Conservation (phyloP, 2,329 filamentous ascomycete genomes). For the Pseudopithomyces maydicus region DNA sequence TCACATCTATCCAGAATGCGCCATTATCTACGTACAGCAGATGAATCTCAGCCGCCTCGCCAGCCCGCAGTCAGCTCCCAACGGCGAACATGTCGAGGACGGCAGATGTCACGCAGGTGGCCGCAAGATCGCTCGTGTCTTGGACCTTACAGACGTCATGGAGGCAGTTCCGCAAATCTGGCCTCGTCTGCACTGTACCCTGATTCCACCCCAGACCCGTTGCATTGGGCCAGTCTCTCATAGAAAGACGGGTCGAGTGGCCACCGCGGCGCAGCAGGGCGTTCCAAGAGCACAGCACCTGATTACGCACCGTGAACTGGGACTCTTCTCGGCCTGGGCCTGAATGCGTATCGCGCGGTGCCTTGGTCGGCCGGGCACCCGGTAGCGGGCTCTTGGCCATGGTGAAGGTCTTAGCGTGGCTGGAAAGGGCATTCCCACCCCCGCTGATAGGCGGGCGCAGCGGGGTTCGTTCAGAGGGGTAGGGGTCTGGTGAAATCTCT, state of each 20-base stretch:
- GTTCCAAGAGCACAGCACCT: not conserved
- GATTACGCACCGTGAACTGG: not conserved
- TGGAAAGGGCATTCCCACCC: not conserved
- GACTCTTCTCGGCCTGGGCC: not conserved
- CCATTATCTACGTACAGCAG: not conserved
- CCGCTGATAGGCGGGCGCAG: slow-evolving; percentile 1
- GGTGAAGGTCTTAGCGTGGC: not conserved
- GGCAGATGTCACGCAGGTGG: not conserved
- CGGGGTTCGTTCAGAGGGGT: not conserved
- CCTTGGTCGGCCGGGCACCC: not conserved
- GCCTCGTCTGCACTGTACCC: not conserved
- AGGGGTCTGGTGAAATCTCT: slow-evolving; percentile 5
- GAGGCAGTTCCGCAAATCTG: not conserved
- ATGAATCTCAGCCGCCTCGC: not conserved
- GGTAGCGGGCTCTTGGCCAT: not conserved
- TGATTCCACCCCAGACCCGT: not conserved
- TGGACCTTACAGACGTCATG: not conserved
- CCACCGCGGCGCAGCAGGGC: not conserved
- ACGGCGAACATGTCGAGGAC: not conserved
- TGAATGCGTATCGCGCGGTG: not conserved
- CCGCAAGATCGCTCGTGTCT: not conserved
- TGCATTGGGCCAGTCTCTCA: not conserved
- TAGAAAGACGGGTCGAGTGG: not conserved
- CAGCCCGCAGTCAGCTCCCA: not conserved
- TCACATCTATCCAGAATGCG: not conserved